Evolutionary conservation across 768 basidiomycete species (phyloP).

Genomic region (Heimioporus sp.): DNA sequence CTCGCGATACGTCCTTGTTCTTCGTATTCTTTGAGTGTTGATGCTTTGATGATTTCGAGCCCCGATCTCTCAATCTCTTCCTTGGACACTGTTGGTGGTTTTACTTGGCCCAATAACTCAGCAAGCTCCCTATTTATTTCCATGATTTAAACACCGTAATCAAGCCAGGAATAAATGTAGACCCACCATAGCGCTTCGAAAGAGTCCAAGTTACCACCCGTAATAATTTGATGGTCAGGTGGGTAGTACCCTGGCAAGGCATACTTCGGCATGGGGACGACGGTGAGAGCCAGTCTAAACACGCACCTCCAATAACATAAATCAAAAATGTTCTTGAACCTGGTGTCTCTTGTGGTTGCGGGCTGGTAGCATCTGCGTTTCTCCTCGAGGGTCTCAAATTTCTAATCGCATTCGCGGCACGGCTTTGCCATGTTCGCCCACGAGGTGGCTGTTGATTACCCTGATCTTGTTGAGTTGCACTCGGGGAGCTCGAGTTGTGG

Average conservation of each 20-base stretch:
- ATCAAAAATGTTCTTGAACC: conserved; percentile 73
- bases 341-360: conserved; percentile 22
- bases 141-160: not conserved
- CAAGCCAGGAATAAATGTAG: not conserved
- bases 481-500: conserved; percentile 12
- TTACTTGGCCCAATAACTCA: conserved; percentile 78
- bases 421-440: conserved; percentile 53
- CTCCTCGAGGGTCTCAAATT: conserved; percentile 45
- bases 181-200: conserved; percentile 77
- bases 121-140: conserved; percentile 62
- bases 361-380: conserved; percentile 17
- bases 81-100: conserved; percentile 77
- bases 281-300: not conserved
- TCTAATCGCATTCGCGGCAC: conserved; percentile 61
- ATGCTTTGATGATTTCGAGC: conserved; percentile 67
- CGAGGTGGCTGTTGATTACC: conserved; percentile 23
- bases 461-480: conserved; percentile 13
- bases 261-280: conserved; percentile 2
- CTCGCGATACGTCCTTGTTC: conserved; percentile 61
- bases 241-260: conserved; percentile 77
- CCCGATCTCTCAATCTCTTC: conserved; percentile 87
- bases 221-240: conserved; percentile 83
- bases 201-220: conserved; percentile 73
- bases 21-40: conserved; percentile 49
- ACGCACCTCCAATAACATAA: conserved; percentile 81